These are phyloP conservation scores for Kokia cookei DNA, from an alignment of 441 rosid genomes.

Conservation along the genomic window DNA sequence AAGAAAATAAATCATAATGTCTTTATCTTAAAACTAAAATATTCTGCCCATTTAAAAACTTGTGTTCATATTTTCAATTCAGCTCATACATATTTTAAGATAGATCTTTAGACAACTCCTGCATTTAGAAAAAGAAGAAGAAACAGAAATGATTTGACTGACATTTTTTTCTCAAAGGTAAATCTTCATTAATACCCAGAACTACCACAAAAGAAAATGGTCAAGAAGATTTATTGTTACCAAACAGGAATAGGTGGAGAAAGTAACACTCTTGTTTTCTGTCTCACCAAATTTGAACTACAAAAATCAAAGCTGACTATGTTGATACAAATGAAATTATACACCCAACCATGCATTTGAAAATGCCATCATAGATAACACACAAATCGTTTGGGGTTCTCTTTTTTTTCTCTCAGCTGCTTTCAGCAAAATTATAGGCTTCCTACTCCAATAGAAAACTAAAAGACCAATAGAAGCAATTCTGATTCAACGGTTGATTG, in stretches of 20 bases:
- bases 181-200: too few species aligned
- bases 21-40: too few species aligned
- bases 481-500: conserved; percentile 62
- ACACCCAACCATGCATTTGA: background rate
- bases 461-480: background rate
- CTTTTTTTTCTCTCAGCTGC: background rate
- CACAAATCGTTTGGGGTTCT: background rate
- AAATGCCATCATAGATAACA: background rate
- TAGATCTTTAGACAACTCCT: too few species aligned
- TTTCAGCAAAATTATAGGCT: background rate
- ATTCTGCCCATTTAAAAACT: too few species aligned
- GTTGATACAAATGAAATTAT: background rate
- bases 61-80: too few species aligned
- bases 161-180: too few species aligned
- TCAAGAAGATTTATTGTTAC: too few species aligned
- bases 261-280: background rate
- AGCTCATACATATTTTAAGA: too few species aligned
- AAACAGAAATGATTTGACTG: background rate
- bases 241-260: background rate
- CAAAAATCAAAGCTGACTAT: background rate
- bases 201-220: too few species aligned
- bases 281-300: background rate
- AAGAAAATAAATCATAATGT: background rate
- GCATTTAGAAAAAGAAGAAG: background rate
- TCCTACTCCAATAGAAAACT: background rate